phyloP scores from a whole-genome alignment of 2,329 filamentous ascomycete genomes.

The Clarireedia homoeocarpa region DNA sequence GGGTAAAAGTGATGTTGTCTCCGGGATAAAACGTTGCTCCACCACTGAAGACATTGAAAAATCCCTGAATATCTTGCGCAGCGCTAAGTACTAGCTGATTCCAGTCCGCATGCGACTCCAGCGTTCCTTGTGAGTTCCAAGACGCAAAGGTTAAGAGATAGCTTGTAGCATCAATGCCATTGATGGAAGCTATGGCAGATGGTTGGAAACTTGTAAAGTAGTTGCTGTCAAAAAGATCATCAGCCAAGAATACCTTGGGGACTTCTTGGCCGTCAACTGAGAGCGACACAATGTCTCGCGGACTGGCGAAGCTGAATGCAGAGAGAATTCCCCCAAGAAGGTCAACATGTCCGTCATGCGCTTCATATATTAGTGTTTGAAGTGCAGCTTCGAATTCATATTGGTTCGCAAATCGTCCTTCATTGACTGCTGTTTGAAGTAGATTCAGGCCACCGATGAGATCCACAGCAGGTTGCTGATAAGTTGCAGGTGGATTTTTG shows the following conservation, averaged over 20 bases:
- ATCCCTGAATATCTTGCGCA: constrained; percentile 26
- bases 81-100: constrained; percentile 26
- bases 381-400: constrained; percentile 50
- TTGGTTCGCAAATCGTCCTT: constrained; percentile 39
- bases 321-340: constrained; percentile 42
- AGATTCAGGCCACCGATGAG: constrained; percentile 36
- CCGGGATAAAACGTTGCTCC: constrained; percentile 32
- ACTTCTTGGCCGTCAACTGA: constrained; percentile 44
- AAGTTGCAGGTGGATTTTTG: constrained; percentile 42
- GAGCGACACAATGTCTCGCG: constrained; percentile 47
- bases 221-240: constrained; percentile 29
- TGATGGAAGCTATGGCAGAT: constrained; percentile 45
- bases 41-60: constrained; percentile 29
- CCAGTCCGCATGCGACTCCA: constrained; percentile 33
- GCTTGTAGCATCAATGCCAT: constrained; percentile 41
- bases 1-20: constrained; percentile 28
- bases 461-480: constrained; percentile 41
- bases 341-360: constrained; percentile 57
- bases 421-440: constrained; percentile 35
- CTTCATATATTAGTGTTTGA: constrained; percentile 38
- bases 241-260: constrained; percentile 29
- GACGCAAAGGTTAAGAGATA: constrained; percentile 38
- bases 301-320: constrained; percentile 42
- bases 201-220: constrained; percentile 15
- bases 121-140: constrained; percentile 25